Conservation (phyloP, 805 yeast species). For the Saccharomycopsis microspora region DNA sequence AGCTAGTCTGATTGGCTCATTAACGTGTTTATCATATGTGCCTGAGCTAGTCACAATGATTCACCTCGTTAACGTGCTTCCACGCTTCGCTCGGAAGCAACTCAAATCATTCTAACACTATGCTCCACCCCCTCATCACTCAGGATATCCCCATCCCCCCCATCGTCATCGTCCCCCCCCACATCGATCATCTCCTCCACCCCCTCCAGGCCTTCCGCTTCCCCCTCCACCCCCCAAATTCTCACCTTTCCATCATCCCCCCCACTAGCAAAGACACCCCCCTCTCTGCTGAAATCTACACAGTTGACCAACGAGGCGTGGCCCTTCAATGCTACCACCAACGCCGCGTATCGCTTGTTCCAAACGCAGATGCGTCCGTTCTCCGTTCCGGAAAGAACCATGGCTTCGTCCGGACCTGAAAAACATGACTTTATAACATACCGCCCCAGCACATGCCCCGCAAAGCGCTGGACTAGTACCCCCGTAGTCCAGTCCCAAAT, state of each 20-base stretch:
- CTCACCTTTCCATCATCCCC: conserved; percentile 71
- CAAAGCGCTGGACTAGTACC: conserved; percentile 46
- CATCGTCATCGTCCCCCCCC: neutral
- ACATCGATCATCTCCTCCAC: neutral
- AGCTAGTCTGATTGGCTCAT: too few species aligned
- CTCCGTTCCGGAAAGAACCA: conserved; percentile 74
- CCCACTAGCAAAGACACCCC: conserved; percentile 61
- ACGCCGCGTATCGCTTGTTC: conserved; percentile 62
- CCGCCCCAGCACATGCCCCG: conserved; percentile 63
- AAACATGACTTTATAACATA: conserved; percentile 67
- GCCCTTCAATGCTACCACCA: conserved; percentile 48
- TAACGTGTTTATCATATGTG: too few species aligned
- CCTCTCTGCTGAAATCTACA: conserved; percentile 55
- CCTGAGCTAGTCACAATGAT: too few species aligned
- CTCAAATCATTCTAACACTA: neutral
- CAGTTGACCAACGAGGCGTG: conserved; percentile 63
- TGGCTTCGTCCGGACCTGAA: conserved; percentile 59
- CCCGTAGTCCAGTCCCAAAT: conserved; percentile 64
- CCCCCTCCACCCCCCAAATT: conserved; percentile 40
- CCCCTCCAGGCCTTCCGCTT: neutral
- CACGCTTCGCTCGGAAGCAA: too few species aligned
- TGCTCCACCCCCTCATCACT: conserved; percentile 3
- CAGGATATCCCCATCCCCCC: neutral
- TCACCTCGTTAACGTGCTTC: too few species aligned
- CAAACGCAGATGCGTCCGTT: conserved; percentile 71